A percentile compares a stretch with the other conserved stretches of the same genome.
Evolutionary conservation across 768 basidiomycete species (phyloP).

Genomic region (Lactarius akahatsu): DNA sequence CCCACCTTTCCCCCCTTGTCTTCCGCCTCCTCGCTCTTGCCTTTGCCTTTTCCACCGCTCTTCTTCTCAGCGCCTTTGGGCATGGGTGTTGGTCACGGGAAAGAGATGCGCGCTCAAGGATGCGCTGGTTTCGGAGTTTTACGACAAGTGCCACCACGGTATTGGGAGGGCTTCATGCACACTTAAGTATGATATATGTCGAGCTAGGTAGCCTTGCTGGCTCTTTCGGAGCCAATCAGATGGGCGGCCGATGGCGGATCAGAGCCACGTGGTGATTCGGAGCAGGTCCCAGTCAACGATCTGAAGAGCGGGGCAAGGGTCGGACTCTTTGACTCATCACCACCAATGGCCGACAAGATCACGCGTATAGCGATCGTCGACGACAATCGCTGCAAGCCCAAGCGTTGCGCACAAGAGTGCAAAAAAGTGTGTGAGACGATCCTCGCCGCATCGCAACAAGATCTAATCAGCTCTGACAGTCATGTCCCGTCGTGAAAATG

Average conservation of each 20-base stretch:
- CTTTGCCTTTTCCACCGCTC: slow-evolving; percentile 35
- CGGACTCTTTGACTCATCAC: slow-evolving; percentile 1
- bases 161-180: not conserved
- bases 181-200: not conserved
- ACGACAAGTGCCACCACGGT: not conserved
- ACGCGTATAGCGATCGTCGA: slow-evolving; percentile 97
- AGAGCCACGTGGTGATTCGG: not conserved
- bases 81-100: not conserved
- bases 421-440: slow-evolving; percentile 66
- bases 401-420: slow-evolving; percentile 96
- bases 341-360: slow-evolving; percentile 88
- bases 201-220: not conserved
- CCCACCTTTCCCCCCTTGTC: slow-evolving; percentile 21
- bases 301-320: not conserved
- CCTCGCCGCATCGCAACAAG: slow-evolving; percentile 17
- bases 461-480: slow-evolving; percentile 42
- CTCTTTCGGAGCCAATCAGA: slow-evolving; percentile 20
- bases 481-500: slow-evolving; percentile 98
- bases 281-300: not conserved
- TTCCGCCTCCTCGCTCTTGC: slow-evolving; percentile 14
- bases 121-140: not conserved
- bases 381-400: slow-evolving; percentile 91
- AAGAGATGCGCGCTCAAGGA: not conserved
- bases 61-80: slow-evolving; percentile 36
- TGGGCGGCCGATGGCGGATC: not conserved